phyloP scores from a whole-genome alignment of 2,329 filamentous ascomycete species.

The Hyphodiscus sp. region DNA sequence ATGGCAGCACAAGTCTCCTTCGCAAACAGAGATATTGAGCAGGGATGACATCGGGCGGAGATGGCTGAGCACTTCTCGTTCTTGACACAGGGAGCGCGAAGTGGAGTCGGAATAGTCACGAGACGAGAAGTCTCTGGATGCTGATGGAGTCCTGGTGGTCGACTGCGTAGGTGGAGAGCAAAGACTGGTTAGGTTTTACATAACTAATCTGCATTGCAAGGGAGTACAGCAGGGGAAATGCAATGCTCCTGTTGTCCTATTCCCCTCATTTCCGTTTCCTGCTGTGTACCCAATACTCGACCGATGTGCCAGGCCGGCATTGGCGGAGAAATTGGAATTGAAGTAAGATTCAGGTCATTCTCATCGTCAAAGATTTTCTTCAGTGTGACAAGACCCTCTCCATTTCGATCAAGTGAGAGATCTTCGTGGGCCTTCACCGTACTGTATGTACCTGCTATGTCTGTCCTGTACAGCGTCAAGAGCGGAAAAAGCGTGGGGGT shows the following conservation, averaged over 20 bases:
- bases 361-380: not conserved
- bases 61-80: not conserved
- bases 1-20: too few relatives aligned
- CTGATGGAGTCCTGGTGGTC: too few relatives aligned
- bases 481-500: not conserved
- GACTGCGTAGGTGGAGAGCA: not conserved
- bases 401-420: not conserved
- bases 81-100: not conserved
- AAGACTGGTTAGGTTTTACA: conserved; percentile 14
- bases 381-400: not conserved
- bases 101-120: conserved; percentile 5
- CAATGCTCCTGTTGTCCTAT: not conserved
- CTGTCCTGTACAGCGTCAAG: not conserved
- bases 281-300: conserved; percentile 14
- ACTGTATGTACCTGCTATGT: too few relatives aligned
- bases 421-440: not conserved
- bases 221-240: conserved; percentile 3
- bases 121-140: conserved; percentile 4
- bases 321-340: not conserved
- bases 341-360: not conserved
- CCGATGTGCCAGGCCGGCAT: not conserved
- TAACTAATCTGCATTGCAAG: conserved; percentile 8
- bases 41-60: not conserved
- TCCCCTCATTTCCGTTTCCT: conserved; percentile 9
- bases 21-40: not conserved